phyloP scores from a whole-genome alignment of 176 grass and related monocot species.

The Puya raimondii region DNA sequence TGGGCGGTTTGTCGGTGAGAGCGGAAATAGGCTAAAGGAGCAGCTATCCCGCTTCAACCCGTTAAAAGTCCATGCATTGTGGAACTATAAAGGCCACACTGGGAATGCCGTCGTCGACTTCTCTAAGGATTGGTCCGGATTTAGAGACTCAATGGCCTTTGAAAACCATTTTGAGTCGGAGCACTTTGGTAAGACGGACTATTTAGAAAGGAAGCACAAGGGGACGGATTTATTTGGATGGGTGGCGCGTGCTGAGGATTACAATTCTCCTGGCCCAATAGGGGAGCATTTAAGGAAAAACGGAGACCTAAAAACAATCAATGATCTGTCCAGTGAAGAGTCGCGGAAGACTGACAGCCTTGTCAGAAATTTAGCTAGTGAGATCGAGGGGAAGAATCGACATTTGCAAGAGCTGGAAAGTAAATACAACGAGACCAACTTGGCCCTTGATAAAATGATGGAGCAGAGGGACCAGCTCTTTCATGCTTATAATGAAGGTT shows the following conservation, averaged over 20 bases:
- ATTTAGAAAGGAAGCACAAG: conserved; percentile 24
- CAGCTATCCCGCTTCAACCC: conserved; percentile 20
- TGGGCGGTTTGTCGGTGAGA: conserved; percentile 37
- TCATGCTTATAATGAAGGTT: conserved; percentile 40
- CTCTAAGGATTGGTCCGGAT: conserved; percentile 46
- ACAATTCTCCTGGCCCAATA: conserved; percentile 29
- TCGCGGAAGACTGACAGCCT: conserved; percentile 38
- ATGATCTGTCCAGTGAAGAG: conserved; percentile 38
- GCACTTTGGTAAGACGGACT: conserved; percentile 35
- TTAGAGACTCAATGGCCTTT: conserved; percentile 37
- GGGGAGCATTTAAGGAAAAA: conserved; percentile 36
- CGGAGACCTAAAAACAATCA: conserved; percentile 45
- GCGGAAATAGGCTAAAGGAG: conserved; percentile 26
- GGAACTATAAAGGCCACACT: conserved; percentile 50
- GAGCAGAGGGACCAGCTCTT: conserved; percentile 42
- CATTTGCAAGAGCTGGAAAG: conserved; percentile 34
- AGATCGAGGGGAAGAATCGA: conserved; percentile 38
- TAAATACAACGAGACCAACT: conserved; percentile 35
- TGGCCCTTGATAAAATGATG: conserved; percentile 43
- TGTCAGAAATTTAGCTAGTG: conserved; percentile 32
- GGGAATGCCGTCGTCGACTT: conserved; percentile 51
- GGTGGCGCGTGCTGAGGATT: conserved; percentile 44
- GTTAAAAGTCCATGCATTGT: conserved; percentile 36
- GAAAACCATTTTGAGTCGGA: conserved; percentile 41
- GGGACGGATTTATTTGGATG: conserved; percentile 36